These are phyloP conservation scores for Chlamydomonas reinhardtii DNA, from an alignment of 163 green algal species.

Conservation along the genomic window DNA sequence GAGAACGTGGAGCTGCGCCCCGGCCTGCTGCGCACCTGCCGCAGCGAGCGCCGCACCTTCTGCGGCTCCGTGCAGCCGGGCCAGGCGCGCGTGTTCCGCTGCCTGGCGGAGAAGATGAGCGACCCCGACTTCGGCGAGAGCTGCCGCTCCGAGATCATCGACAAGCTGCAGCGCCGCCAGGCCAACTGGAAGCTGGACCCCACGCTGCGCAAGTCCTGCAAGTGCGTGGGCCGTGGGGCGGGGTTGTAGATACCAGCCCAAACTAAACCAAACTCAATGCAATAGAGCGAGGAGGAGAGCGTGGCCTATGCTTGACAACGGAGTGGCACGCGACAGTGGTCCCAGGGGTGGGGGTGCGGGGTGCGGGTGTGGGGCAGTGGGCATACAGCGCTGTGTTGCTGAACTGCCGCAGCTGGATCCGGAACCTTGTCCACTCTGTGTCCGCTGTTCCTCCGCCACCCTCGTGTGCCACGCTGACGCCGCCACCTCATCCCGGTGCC, in stretches of 20 bases:
- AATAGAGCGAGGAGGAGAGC: too few species aligned
- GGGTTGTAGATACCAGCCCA: too few species aligned
- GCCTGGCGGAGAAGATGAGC: conserved; percentile 77
- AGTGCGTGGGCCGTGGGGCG: neutral
- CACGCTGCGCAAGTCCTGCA: conserved; percentile 73
- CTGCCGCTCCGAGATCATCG: conserved; percentile 64
- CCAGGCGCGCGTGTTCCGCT: conserved; percentile 80
- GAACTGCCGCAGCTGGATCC: too few species aligned
- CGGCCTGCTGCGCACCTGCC: conserved; percentile 68
- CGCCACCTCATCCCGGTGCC: too few species aligned
- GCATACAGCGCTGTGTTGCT: too few species aligned
- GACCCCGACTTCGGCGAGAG: conserved; percentile 70
- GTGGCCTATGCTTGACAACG: too few species aligned
- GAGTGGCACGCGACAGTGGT: too few species aligned
- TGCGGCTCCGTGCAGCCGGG: conserved; percentile 73
- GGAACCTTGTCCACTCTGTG: too few species aligned
- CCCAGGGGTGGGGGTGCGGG: too few species aligned
- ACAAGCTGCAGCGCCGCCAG: conserved; percentile 65
- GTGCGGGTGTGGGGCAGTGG: too few species aligned
- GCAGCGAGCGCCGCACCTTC: conserved; percentile 66
- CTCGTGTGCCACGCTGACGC: too few species aligned
- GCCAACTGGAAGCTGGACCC: conserved; percentile 83
- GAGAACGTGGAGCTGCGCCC: conserved; percentile 74
- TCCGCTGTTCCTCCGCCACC: neutral
- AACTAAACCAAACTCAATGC: too few species aligned